These are phyloP conservation scores for Letharia columbiana DNA, from an alignment of 495 filamentous ascomycete species.

Conservation along the genomic window DNA sequence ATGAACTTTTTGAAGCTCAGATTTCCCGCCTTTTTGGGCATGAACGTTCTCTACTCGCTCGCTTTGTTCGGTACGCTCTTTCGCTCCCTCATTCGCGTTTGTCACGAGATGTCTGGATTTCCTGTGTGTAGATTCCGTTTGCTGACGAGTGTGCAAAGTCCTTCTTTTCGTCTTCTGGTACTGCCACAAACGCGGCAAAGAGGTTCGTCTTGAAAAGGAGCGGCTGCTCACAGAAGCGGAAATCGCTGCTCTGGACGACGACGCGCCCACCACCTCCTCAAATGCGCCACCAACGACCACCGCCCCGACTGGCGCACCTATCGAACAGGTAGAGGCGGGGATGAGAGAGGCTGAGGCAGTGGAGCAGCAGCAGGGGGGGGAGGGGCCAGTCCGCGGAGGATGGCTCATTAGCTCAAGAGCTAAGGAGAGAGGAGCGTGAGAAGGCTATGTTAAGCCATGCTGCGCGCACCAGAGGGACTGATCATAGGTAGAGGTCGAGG, in stretches of 20 bases:
- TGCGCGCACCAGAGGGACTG: slow-evolving; percentile 5
- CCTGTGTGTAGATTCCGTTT: background rate
- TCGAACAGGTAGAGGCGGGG: slow-evolving; percentile 36
- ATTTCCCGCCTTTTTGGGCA: slow-evolving; percentile 76
- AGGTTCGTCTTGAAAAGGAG: slow-evolving; percentile 71
- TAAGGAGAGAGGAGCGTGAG: slow-evolving; percentile 2
- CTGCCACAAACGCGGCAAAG: slow-evolving; percentile 85
- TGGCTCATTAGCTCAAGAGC: slow-evolving; percentile 10
- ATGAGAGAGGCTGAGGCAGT: slow-evolving; percentile 21
- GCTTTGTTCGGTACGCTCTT: slow-evolving; percentile 65
- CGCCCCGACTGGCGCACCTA: slow-evolving; percentile 38
- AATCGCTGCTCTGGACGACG: slow-evolving; percentile 39
- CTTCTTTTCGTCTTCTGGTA: slow-evolving; percentile 93
- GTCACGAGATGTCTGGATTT: background rate
- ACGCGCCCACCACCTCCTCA: slow-evolving; percentile 15
- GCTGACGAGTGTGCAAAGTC: slow-evolving; percentile 40
- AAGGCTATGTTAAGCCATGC: slow-evolving; percentile 5
- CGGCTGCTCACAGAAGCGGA: slow-evolving; percentile 45
- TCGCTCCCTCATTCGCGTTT: background rate
- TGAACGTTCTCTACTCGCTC: slow-evolving; percentile 79
- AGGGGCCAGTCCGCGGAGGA: slow-evolving; percentile 6
- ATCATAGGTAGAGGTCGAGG: slow-evolving; percentile 11
- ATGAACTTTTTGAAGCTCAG: slow-evolving; percentile 72
- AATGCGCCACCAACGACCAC: slow-evolving; percentile 33
- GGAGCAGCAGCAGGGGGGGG: slow-evolving; percentile 8